Conservation (phyloP, 1,284 basidiomycete genomes). For the Ganoderma sp. region DNA sequence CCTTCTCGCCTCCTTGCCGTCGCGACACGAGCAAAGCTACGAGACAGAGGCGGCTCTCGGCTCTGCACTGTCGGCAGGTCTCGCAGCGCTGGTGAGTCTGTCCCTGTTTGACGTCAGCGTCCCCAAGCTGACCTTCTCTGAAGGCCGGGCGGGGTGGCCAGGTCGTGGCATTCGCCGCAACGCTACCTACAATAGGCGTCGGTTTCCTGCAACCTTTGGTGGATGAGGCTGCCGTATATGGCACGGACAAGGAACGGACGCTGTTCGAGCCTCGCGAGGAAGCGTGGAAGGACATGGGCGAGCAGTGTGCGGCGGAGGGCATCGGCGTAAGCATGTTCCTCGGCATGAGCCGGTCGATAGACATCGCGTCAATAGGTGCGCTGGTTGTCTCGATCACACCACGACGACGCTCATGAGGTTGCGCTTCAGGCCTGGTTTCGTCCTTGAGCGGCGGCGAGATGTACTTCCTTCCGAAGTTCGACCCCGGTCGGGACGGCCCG, state of each 20-base stretch:
- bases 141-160: conserved; percentile 76
- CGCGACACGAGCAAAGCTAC: conserved; percentile 62
- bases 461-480: conserved; percentile 92
- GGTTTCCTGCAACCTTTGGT: conserved; percentile 65
- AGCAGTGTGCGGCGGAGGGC: conserved; percentile 89
- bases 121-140: conserved; percentile 6
- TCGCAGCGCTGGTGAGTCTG: conserved; percentile 72
- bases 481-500: conserved; percentile 70
- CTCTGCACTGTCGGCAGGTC: conserved; percentile 75
- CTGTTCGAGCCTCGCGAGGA: conserved; percentile 80
- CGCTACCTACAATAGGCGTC: conserved; percentile 79
- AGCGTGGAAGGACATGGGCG: conserved; percentile 83
- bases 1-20: conserved; percentile 72
- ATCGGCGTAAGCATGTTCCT: conserved; percentile 92
- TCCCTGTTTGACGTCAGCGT: conserved; percentile 16
- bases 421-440: conserved; percentile 61
- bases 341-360: conserved; percentile 83
- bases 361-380: conserved; percentile 87
- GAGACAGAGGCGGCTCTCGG: conserved; percentile 74
- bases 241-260: conserved; percentile 87
- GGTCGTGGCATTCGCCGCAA: conserved; percentile 81
- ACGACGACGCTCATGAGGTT: neutral
- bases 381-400: neutral
- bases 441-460: conserved; percentile 91
- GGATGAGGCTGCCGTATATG: conserved; percentile 79